Conservation (phyloP, 495 filamentous ascomycete genomes). For the Melanomma pulvis-pyrius region DNA sequence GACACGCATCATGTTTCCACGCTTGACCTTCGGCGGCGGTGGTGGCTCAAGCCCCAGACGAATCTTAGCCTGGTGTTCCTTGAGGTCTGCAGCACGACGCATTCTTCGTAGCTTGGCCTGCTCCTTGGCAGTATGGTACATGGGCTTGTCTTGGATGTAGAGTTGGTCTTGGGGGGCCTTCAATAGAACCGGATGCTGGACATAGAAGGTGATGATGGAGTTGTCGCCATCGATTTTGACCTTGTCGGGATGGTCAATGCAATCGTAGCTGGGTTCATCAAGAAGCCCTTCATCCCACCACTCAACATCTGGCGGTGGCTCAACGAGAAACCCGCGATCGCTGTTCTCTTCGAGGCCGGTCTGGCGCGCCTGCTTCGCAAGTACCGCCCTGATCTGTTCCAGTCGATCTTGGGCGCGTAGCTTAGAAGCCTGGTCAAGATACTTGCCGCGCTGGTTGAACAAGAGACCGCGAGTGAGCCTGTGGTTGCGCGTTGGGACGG, state of each 20-base stretch:
- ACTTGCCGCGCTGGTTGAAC: conserved; percentile 97
- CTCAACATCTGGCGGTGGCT: conserved; percentile 83
- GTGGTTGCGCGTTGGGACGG: conserved; percentile 60
- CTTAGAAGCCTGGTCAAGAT: conserved; percentile 88
- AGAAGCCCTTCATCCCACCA: conserved; percentile 97
- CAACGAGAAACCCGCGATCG: conserved; percentile 84
- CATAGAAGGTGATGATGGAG: conserved; percentile 81
- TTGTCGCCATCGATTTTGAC: conserved; percentile 79
- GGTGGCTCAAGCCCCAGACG: conserved; percentile 85
- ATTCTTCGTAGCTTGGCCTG: conserved; percentile 89
- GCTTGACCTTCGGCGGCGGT: conserved; percentile 91
- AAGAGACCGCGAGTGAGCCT: conserved; percentile 71
- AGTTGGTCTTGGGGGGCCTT: conserved; percentile 89
- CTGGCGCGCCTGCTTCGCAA: conserved; percentile 81
- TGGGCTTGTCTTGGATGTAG: conserved; percentile 76
- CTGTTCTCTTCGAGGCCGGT: conserved; percentile 89
- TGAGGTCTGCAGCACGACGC: conserved; percentile 84
- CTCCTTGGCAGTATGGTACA: conserved; percentile 90
- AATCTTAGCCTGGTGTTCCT: conserved; percentile 96
- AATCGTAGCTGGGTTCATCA: conserved; percentile 70
- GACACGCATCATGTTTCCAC: conserved; percentile 94
- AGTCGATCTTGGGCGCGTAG: conserved; percentile 77
- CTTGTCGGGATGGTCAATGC: conserved; percentile 62
- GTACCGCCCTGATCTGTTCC: conserved; percentile 90
- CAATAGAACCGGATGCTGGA: conserved; percentile 92